Evolutionary conservation across 768 basidiomycete genomes (phyloP), one percentile per base, ranked within the genome.

Genomic region (Clavulina sp.): DNA sequence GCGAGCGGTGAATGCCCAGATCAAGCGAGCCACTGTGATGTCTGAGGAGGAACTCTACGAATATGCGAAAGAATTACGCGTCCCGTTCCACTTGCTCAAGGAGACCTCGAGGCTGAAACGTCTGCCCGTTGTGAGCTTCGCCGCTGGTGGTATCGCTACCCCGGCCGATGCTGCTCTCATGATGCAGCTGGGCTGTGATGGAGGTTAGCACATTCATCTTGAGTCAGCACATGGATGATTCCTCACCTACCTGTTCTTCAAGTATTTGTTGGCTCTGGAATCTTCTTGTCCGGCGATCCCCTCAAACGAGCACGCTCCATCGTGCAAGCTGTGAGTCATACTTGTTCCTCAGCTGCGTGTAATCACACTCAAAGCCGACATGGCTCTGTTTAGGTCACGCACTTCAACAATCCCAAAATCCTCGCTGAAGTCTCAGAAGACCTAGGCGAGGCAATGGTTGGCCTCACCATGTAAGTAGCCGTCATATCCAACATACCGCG

Each of bases 111-210:
- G 89, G 38, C 68, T 91, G 57, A 92, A 92, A 69, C 76, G 83
- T 43, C 73, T 99, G 40, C 92, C 95, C 0, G 91, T 95, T 21
- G 95, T 97, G 55, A 92, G 85, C 66, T 97, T 99, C 65, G 91
- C 91, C 16, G 93, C 92, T 51, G 92, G 91, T 52, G 91, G 91
- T 50, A 75, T 92, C 48, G 86, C 88, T 44, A 91, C 88, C 6
- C 89, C 89, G 47, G 89, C 86, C 58, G 93, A 99, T 65, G 93
- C 93, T 16, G 95, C 95, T 3, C 66, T 96, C 56, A 95, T 96
- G 93, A 97, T 97, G 92, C 89, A 93, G 62, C 76, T 97, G 32
- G 89, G 93, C 32, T 89, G 88, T 65, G 93, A 93, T 62, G 89
- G 92, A 71, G 84, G 91, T 91, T 61, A 56, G 79, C 62, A 21